phyloP scores from a whole-genome alignment of 2,329 filamentous ascomycete species.

The Curvularia sp. region DNA sequence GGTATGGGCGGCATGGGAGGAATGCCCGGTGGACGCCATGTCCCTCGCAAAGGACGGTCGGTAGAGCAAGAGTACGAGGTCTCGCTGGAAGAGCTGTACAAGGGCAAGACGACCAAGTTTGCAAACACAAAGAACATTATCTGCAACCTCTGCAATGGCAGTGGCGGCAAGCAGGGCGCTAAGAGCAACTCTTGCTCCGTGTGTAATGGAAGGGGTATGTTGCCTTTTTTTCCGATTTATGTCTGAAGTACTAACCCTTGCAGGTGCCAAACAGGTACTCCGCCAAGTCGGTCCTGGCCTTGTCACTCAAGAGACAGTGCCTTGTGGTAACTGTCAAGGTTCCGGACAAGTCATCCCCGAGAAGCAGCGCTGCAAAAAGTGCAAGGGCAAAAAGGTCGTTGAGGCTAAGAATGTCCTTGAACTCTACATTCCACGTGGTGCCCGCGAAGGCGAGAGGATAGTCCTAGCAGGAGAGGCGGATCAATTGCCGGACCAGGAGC shows the following conservation, averaged over 20 bases:
- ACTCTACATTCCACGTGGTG: constrained; percentile 91
- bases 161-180: constrained; percentile 88
- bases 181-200: constrained; percentile 82
- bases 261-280: constrained; percentile 74
- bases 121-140: constrained; percentile 92
- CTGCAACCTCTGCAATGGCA: constrained; percentile 85
- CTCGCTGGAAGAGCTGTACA: constrained; percentile 92
- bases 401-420: constrained; percentile 94
- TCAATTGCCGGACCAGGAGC: constrained; percentile 84
- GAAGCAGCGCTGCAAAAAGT: constrained; percentile 98
- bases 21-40: constrained; percentile 56
- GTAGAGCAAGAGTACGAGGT: constrained; percentile 94
- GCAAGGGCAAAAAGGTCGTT: constrained; percentile 87
- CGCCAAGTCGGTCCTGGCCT: constrained; percentile 85
- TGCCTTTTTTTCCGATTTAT: background rate
- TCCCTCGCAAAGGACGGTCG: constrained; percentile 74
- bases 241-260: constrained; percentile 19
- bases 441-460: constrained; percentile 81
- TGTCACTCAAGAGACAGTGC: constrained; percentile 78
- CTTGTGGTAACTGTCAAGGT: constrained; percentile 84
- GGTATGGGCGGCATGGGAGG: constrained; percentile 61
- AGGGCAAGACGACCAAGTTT: constrained; percentile 97
- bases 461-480: constrained; percentile 92
- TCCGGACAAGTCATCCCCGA: constrained; percentile 89
- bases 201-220: constrained; percentile 76